Evolutionary conservation across 1,284 basidiomycete genomes (phyloP).

Genomic region (Sporisorium reilianum): DNA sequence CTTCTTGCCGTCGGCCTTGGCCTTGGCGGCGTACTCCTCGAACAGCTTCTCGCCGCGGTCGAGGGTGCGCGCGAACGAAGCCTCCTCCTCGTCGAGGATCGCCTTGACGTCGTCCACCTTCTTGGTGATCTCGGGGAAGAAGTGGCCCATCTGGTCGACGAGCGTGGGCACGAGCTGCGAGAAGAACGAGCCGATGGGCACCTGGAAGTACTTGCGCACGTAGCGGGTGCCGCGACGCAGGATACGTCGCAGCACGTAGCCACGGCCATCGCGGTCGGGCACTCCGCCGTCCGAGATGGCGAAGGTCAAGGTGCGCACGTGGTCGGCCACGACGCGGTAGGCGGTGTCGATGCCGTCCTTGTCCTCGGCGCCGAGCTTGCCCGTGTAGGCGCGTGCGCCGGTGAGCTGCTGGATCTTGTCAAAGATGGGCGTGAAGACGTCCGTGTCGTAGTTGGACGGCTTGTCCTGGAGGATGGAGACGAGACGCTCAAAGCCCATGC

Average conservation of each 20-base stretch:
- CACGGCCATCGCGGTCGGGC: constrained; percentile 94
- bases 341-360: constrained; percentile 95
- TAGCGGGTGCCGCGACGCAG: constrained; percentile 91
- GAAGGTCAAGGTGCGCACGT: constrained; percentile 93
- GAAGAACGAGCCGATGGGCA: constrained; percentile 95
- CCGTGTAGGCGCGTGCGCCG: constrained; percentile 85
- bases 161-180: constrained; percentile 89
- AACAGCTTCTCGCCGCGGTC: constrained; percentile 97
- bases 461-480: constrained; percentile 93
- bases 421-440: constrained; percentile 92
- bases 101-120: constrained; percentile 88
- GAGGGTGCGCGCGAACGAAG: constrained; percentile 93
- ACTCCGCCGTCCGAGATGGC: constrained; percentile 96
- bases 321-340: constrained; percentile 96
- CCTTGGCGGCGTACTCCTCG: constrained; percentile 84
- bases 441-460: constrained; percentile 96
- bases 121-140: constrained; percentile 93
- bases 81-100: constrained; percentile 96
- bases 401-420: constrained; percentile 88
- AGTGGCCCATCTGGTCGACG: constrained; percentile 85
- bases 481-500: constrained; percentile 98
- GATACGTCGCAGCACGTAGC: constrained; percentile 93
- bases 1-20: constrained; percentile 77
- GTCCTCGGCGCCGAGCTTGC: constrained; percentile 93
- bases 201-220: constrained; percentile 93